Evolutionary conservation across 768 basidiomycete species (phyloP).

Genomic region (Lactarius quietus): DNA sequence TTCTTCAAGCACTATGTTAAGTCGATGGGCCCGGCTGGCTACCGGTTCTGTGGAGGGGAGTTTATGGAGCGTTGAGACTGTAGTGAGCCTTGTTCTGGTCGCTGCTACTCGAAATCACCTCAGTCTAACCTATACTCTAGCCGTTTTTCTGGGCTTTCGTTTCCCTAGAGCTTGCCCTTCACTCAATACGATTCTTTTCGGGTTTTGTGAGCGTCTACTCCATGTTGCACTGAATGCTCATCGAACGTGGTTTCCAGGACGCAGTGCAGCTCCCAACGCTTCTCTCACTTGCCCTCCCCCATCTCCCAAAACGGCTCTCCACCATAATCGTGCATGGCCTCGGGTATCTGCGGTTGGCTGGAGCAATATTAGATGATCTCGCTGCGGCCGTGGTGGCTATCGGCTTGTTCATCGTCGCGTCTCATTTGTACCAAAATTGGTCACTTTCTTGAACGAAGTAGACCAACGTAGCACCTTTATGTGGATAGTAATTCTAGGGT

Average conservation of each 20-base stretch:
- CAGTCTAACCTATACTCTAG: conserved; percentile 36
- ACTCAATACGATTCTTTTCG: conserved; percentile 68
- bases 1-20: conserved; percentile 42
- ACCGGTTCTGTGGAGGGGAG: conserved; percentile 35
- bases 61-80: conserved; percentile 49
- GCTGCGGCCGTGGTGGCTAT: conserved; percentile 67
- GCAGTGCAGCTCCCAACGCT: conserved; percentile 56
- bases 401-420: conserved; percentile 49
- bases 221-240: not conserved
- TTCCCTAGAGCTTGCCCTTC: conserved; percentile 65
- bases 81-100: conserved; percentile 43
- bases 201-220: conserved; percentile 51
- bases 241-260: conserved; percentile 40
- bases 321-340: conserved; percentile 58
- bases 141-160: conserved; percentile 83
- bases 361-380: conserved; percentile 66
- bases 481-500: not conserved
- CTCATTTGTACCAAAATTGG: conserved; percentile 14
- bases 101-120: not conserved
- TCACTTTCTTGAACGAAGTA: conserved; percentile 6
- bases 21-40: conserved; percentile 59
- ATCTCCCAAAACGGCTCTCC: conserved; percentile 62
- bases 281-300: conserved; percentile 55
- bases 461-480: not conserved
- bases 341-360: conserved; percentile 67